Base-by-base conservation (phyloP, 2,329 filamentous ascomycete species). In the Coniochaeta hoffmannii region DNA sequence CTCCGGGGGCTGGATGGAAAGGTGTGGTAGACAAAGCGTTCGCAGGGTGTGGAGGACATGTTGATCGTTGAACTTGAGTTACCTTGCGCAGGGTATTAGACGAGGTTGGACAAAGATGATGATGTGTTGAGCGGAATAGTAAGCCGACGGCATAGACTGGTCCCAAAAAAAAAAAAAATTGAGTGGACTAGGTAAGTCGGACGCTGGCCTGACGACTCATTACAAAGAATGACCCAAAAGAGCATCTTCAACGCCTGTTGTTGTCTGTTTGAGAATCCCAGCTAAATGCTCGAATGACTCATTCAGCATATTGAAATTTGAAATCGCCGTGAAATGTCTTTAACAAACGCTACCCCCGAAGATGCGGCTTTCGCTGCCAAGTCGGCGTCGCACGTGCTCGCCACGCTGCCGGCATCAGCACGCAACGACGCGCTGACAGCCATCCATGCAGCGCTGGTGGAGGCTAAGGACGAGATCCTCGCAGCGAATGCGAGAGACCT, bases 401-500 rank as follows among this genome's bases (percentile, higher is more conserved):
- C 91, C 51, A 88, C 89, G 1, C 83, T 97, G 51, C 81, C 90
- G 3, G 82, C 83, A 36, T 73, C 79, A 38, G 87, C 87, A 24
- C 87, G 94, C 66, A 96, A 97, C 74, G 82, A 86, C 56, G 93
- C 94, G 50, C 78, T 99, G 60, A 89, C 87, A 50, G 82, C 87
- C 28, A 90, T 99, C 59, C 87, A 97, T 73, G 73, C 80, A 61
- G 90, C 87, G n/a, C 82, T 99, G 54, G 69, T 78, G 11, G 76
- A 77, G 8, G 82, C 86, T 52, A 88, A 85, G 69, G 81, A 89
- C 57, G 77, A 82, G 14, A 96, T 99, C 61, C 80, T 99, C 52
- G 84, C 86, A 41, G 94, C 94, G 58, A 99, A 99, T 74, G 86
- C 86, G 28, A 81, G 80, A 58, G 94, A 99, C 69, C 80, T 99